A percentile compares a stretch with the other conserved stretches of the same genome.
These are phyloP conservation scores for Colletotrichum scovillei DNA, from an alignment of 2,329 filamentous ascomycete species.

Conservation along the genomic window DNA sequence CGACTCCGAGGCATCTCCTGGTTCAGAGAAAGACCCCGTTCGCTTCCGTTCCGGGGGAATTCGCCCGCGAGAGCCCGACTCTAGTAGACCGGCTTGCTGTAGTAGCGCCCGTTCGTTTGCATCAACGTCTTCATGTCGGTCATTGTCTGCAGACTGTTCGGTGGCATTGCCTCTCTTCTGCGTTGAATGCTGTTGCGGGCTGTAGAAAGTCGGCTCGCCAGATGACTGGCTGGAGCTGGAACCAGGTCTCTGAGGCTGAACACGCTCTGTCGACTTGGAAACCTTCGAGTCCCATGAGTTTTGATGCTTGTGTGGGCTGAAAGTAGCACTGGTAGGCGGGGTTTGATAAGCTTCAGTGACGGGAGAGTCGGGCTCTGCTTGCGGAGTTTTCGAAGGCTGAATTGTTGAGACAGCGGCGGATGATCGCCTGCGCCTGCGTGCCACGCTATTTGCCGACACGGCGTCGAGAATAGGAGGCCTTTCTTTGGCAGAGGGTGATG, in stretches of 20 bases:
- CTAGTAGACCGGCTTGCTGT: constrained; percentile 74
- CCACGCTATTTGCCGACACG: constrained; percentile 14
- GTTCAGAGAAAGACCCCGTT: constrained; percentile 51
- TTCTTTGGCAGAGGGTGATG: constrained; percentile 23
- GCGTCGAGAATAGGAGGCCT: constrained; percentile 20
- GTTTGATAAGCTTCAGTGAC: constrained; percentile 61
- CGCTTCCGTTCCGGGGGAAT: constrained; percentile 51
- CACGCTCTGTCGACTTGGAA: constrained; percentile 36
- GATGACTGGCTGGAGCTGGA: constrained; percentile 53
- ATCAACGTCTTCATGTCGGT: constrained; percentile 64
- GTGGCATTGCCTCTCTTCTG: constrained; percentile 7
- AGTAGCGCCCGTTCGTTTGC: constrained; percentile 76
- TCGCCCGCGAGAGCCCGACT: constrained; percentile 53
- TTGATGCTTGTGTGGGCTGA: constrained; percentile 49
- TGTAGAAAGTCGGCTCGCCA: constrained; percentile 23
- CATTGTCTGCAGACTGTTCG: constrained; percentile 37
- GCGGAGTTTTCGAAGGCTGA: constrained; percentile 31
- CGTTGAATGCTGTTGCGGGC: constrained; percentile 35
- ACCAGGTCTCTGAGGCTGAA: constrained; percentile 42
- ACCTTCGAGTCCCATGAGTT: constrained; percentile 54
- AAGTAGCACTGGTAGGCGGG: constrained; percentile 56
- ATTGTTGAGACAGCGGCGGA: constrained; percentile 28
- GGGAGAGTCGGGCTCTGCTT: constrained; percentile 50
- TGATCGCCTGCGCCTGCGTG: constrained; percentile 26
- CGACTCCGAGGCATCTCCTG: constrained; percentile 54